Base-by-base conservation (phyloP, 352 stramenopile species). In the Blastocystis sp. region DNA sequence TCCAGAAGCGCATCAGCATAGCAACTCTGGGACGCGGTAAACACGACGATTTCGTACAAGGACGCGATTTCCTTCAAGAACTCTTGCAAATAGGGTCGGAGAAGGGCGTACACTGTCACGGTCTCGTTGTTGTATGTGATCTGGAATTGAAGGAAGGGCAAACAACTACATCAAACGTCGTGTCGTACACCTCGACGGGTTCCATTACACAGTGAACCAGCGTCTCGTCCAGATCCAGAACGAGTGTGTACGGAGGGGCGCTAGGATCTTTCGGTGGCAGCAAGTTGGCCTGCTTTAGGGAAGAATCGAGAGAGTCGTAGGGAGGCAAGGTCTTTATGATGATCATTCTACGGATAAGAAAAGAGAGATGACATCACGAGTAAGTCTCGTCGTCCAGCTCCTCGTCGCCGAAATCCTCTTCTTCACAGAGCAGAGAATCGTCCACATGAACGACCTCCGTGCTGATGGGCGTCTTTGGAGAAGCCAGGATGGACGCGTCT, bases 11-110 rank as follows among this genome's bases (percentile, higher is more conserved):
- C 96, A 90, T 99, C 95, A 0, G 97, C 97, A 91, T 99, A 98
- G 31, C 93, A 91, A 66, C 93, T 91, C 90, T 97, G 97, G 35
- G 94, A 98, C 0, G 97, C 97, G 1, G 97, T 99, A 92, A 99
- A 99, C 4, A 99, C 94, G n/a, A 98, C 94, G n/a, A 99, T 96
- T 91, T 99, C 97, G 90, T 98, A 99, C 33, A 96, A 93, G 66
- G 94, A 93, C 4, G 93, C 93, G 13, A 98, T 95, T 45, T 93
- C 93, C 59, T 95, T 93, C 39, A 99, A 92, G 91, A 99, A 99
- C 50, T 96, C 94, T 37, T 96, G 93, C 91, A 99, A 94, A 88
- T 96, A 94, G 21, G 97, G 97, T 55, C 97, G 94, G 92, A 98
- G 97, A 70, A 96, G 94, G 19, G 98, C 97, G 90, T 98, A 97